A percentile compares a stretch with the other conserved stretches of the same genome.
phyloP scores from a whole-genome alignment of 768 basidiomycete genomes.

The Amanita pallidorosea region DNA sequence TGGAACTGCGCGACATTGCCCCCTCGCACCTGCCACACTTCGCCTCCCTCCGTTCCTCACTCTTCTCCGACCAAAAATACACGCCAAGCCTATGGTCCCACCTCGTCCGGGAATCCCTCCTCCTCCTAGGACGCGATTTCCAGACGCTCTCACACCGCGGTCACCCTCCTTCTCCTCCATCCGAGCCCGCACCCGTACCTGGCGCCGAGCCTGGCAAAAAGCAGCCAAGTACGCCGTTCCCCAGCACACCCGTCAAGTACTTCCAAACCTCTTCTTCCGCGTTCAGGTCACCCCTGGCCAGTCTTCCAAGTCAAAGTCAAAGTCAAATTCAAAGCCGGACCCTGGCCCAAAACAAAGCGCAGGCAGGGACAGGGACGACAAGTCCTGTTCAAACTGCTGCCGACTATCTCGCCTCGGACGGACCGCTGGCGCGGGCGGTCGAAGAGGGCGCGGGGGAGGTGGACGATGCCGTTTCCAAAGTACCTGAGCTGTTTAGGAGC shows the following conservation, averaged over 20 bases:
- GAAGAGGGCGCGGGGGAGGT: conserved; percentile 33
- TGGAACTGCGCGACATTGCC: conserved; percentile 46
- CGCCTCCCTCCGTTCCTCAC: conserved; percentile 32
- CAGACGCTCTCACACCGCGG: conserved; percentile 56
- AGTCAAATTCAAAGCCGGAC: no score
- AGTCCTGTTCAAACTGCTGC: conserved; percentile 45
- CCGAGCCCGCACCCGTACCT: conserved; percentile 8
- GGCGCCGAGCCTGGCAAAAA: background rate
- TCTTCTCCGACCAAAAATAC: conserved; percentile 64
- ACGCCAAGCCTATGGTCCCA: conserved; percentile 53
- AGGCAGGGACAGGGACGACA: background rate
- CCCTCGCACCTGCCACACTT: conserved; percentile 29
- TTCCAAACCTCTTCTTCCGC: conserved; percentile 1
- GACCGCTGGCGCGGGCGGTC: conserved; percentile 38
- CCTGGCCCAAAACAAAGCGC: no score
- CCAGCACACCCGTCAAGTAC: conserved; percentile 27
- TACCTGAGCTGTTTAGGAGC: conserved; percentile 33
- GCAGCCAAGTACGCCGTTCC: conserved; percentile 11
- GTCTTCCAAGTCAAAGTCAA: background rate
- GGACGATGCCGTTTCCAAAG: conserved; percentile 13
- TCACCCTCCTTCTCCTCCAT: conserved; percentile 18
- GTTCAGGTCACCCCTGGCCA: background rate
- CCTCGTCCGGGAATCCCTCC: conserved; percentile 45
- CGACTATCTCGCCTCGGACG: conserved; percentile 50
- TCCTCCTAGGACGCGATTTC: conserved; percentile 59